Evolutionary conservation across 176 grass and related monocot species (phyloP).

Genomic region (Tillandsia fasciculata): DNA sequence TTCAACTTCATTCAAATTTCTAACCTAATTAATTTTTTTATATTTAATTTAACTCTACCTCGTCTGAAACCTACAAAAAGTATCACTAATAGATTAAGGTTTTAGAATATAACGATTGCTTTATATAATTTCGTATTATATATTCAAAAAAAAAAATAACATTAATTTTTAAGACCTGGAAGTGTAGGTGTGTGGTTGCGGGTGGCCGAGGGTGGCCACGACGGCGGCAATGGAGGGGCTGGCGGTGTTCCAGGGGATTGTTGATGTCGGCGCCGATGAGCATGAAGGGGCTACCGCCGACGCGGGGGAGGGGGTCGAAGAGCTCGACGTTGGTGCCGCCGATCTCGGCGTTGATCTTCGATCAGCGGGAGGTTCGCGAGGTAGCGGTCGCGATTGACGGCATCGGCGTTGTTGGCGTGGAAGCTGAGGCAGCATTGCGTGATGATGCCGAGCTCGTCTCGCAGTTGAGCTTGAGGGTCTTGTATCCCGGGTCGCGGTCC

Average conservation of each 20-base stretch:
- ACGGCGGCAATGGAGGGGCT: conserved; percentile 51
- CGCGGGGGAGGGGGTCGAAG: conserved; percentile 24
- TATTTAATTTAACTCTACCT: too few species aligned
- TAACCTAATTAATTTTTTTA: too few species aligned
- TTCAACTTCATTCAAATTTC: too few species aligned
- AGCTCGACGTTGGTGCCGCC: conserved; percentile 48
- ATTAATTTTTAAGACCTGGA: too few species aligned
- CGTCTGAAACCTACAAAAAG: too few species aligned
- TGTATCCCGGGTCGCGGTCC: conserved; percentile 36
- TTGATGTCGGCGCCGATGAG: conserved; percentile 60
- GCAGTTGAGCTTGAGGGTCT: conserved; percentile 43
- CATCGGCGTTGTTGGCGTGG: conserved; percentile 11
- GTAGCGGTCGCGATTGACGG: conserved; percentile 26
- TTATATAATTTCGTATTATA: too few species aligned
- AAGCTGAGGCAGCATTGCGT: conserved; percentile 37
- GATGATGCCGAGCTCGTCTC: conserved; percentile 51
- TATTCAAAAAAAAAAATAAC: too few species aligned
- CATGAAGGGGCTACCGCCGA: conserved; percentile 32
- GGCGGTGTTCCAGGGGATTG: conserved; percentile 33
- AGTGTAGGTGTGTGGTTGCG: conserved; percentile 4
- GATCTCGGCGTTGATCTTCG: conserved; percentile 54
- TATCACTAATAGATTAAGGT: too few species aligned
- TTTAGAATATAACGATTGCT: too few species aligned
- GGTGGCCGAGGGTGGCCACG: conserved; percentile 31
- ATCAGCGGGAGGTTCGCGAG: conserved; percentile 35